A percentile compares a stretch with the other conserved stretches of the same genome.
phyloP scores from a whole-genome alignment of 441 rosid genomes.

The Gossypium aridum region DNA sequence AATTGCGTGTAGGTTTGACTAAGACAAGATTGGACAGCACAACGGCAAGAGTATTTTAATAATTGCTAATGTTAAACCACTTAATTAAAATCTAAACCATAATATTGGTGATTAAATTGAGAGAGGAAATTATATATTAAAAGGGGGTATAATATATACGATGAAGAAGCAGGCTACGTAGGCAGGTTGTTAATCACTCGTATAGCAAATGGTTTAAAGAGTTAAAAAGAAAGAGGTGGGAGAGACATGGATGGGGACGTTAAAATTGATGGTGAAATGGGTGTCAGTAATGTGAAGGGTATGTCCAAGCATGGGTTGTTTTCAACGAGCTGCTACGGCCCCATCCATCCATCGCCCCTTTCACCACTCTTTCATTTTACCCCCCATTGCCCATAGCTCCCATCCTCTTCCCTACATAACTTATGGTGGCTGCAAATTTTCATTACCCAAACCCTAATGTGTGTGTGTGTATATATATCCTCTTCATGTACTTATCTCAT shows the following conservation, averaged over 20 bases:
- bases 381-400: no score
- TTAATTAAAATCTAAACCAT: no score
- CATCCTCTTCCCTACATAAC: constrained; percentile 9
- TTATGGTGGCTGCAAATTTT: constrained; percentile 17
- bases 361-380: no score
- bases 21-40: neutral
- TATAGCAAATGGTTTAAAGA: constrained; percentile 14
- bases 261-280: constrained; percentile 10
- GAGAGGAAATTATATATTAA: no score
- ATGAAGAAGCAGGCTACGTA: constrained; percentile 60
- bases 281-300: constrained; percentile 28
- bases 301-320: constrained; percentile 50
- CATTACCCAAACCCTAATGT: constrained; percentile 9
- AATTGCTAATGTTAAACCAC: no score
- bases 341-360: neutral
- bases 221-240: constrained; percentile 13
- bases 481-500: neutral
- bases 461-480: neutral
- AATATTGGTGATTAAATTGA: no score
- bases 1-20: neutral
- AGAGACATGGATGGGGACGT: constrained; percentile 29
- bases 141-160: constrained; percentile 19
- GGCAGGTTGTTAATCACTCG: constrained; percentile 43
- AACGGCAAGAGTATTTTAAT: neutral
- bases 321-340: constrained; percentile 30